Conservation (phyloP, 73 alveolate genomes). For the Blepharisma stoltei region DNA sequence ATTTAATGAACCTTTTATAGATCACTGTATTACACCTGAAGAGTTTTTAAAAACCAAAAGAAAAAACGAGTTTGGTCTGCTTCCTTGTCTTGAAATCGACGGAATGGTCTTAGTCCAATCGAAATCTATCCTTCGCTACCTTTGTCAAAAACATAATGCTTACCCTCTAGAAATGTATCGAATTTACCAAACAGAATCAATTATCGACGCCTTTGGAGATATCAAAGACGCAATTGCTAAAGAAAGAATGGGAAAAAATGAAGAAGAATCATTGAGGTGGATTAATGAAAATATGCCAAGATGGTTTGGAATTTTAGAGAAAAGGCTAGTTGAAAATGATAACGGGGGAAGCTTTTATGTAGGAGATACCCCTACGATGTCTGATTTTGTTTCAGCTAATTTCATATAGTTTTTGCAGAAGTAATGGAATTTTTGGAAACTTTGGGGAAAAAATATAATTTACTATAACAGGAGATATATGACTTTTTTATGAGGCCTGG, state of each 20-base stretch:
- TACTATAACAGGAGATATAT: too few species aligned
- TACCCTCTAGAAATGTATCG: too few species aligned
- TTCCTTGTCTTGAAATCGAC: conserved; percentile 67
- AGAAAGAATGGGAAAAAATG: too few species aligned
- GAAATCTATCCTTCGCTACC: conserved; percentile 55
- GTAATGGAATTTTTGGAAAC: too few species aligned
- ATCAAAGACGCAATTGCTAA: too few species aligned
- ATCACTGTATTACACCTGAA: not conserved
- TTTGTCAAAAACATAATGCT: conserved; percentile 39
- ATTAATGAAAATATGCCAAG: not conserved
- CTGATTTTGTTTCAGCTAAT: conserved; percentile 19
- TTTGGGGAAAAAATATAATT: too few species aligned
- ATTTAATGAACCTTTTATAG: too few species aligned
- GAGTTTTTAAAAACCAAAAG: conserved; percentile 15
- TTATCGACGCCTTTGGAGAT: too few species aligned
- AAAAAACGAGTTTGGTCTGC: conserved; percentile 48
- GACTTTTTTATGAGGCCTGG: too few species aligned
- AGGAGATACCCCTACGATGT: not conserved
- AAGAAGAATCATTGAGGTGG: not conserved
- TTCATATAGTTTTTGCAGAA: too few species aligned
- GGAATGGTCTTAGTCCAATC: conserved; percentile 54
- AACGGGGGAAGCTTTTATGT: not conserved
- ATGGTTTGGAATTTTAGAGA: not conserved
- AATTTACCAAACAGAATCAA: too few species aligned
- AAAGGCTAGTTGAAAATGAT: not conserved